These are phyloP conservation scores for Venturia pyrina DNA, from an alignment of 2,329 filamentous ascomycete species.

Conservation along the genomic window DNA sequence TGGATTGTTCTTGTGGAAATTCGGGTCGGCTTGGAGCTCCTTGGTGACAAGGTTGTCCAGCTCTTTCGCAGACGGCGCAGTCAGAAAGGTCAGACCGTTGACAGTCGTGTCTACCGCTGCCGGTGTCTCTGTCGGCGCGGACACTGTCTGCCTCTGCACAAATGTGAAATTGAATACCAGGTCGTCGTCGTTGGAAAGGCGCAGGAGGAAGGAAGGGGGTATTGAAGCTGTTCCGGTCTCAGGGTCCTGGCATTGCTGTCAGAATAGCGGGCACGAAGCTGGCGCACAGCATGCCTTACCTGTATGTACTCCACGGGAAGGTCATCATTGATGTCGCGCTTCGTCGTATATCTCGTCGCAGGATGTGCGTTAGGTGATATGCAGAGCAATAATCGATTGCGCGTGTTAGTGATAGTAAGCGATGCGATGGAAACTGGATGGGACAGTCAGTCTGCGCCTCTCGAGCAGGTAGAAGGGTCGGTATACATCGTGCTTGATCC, in stretches of 20 bases:
- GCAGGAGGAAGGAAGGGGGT: constrained; percentile 68
- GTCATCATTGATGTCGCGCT: constrained; percentile 62
- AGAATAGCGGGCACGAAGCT: not conserved
- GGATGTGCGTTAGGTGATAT: constrained; percentile 82
- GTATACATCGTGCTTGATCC: constrained; percentile 84
- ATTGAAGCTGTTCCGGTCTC: constrained; percentile 40
- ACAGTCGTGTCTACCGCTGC: constrained; percentile 63
- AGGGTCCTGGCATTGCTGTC: constrained; percentile 54
- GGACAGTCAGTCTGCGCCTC: constrained; percentile 17
- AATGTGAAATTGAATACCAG: constrained; percentile 91
- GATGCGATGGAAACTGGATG: constrained; percentile 72
- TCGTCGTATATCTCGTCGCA: constrained; percentile 64
- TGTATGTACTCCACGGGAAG: constrained; percentile 82
- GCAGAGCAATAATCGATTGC: constrained; percentile 65
- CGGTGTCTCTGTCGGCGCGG: constrained; percentile 34
- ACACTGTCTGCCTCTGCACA: constrained; percentile 50
- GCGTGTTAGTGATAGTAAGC: constrained; percentile 69
- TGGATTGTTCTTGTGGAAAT: constrained; percentile 81
- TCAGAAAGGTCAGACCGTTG: constrained; percentile 84
- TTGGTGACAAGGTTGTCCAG: constrained; percentile 88
- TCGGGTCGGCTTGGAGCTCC: constrained; percentile 94
- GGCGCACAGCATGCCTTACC: constrained; percentile 42
- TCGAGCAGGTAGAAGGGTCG: constrained; percentile 14
- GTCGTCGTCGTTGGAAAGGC: constrained; percentile 83
- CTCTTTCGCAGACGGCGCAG: constrained; percentile 74